These are phyloP conservation scores for Tuber magnatum DNA, from an alignment of 495 filamentous ascomycete species.

Conservation along the genomic window DNA sequence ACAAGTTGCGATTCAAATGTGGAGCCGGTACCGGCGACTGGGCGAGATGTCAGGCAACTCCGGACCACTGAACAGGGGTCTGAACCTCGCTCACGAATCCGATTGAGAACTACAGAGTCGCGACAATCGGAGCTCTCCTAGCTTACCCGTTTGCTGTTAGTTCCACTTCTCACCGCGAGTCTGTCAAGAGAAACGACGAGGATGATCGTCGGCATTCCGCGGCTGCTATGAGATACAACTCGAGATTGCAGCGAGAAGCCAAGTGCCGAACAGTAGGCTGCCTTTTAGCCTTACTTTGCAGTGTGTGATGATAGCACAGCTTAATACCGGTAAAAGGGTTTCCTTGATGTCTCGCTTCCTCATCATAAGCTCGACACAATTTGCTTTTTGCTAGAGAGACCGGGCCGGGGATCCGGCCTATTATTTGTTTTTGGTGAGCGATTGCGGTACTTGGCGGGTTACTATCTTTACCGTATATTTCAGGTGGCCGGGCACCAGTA, in stretches of 20 bases:
- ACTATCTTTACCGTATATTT: neutral
- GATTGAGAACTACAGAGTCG: neutral
- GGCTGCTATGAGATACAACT: neutral
- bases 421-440: neutral
- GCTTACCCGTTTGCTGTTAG: neutral
- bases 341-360: neutral
- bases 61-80: neutral
- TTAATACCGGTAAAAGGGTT: neutral
- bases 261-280: neutral
- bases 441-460: neutral
- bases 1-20: neutral
- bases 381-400: neutral
- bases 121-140: neutral
- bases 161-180: neutral
- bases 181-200: neutral
- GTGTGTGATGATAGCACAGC: neutral
- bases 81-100: neutral
- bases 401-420: neutral
- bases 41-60: neutral
- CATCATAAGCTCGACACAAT: neutral
- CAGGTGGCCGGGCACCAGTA: neutral
- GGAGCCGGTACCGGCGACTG: neutral
- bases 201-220: neutral
- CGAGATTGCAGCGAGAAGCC: neutral
- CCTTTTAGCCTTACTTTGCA: neutral